phyloP scores from a whole-genome alignment of 108 stramenopile species.

The Pseudonitzschia pungens region DNA sequence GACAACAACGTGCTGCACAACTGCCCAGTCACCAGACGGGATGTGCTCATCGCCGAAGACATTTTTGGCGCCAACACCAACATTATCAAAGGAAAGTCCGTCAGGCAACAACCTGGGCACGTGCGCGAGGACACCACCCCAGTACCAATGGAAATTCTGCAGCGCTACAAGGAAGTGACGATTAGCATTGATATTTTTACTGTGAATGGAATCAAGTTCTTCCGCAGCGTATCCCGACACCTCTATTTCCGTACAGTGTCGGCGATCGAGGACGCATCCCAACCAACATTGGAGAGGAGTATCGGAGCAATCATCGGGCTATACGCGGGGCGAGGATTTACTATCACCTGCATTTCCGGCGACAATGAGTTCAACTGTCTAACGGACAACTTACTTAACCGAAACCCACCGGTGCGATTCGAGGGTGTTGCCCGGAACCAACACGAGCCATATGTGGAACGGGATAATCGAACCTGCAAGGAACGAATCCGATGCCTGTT shows the following conservation, averaged over 20 bases:
- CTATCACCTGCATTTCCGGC: neutral
- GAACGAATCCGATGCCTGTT: neutral
- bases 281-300: neutral
- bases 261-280: neutral
- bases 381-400: no score
- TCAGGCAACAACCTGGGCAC: neutral
- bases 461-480: neutral
- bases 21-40: neutral
- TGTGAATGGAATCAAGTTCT: conserved; percentile 3
- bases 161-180: neutral
- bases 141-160: neutral
- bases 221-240: neutral
- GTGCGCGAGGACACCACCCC: neutral
- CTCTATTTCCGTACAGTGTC: neutral
- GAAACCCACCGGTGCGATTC: neutral
- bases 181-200: neutral
- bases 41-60: neutral
- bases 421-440: neutral
- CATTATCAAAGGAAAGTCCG: neutral
- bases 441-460: neutral
- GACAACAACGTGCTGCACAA: neutral
- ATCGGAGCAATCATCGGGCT: neutral
- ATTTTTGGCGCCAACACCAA: neutral
- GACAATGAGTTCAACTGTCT: conserved; percentile 1
- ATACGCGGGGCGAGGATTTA: neutral